Evolutionary conservation across 176 grass and related monocot species (phyloP).

Genomic region (Alopecurus myosuroides): DNA sequence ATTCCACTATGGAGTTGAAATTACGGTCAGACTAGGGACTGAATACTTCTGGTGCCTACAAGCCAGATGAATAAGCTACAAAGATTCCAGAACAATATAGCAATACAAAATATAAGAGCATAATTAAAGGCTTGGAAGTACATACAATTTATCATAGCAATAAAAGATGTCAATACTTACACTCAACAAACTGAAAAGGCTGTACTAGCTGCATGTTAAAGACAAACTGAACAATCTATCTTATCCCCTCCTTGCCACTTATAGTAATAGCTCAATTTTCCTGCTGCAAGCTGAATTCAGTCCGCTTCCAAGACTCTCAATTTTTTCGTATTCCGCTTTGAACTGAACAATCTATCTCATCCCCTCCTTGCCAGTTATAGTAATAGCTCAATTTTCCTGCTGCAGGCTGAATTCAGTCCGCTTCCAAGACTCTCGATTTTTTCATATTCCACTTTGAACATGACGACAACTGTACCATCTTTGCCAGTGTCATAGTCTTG

Average conservation of each 20-base stretch:
- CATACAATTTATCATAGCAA: neutral
- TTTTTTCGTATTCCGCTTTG: too few species aligned
- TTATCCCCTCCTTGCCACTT: constrained; percentile 24
- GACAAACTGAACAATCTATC: neutral
- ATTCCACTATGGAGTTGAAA: neutral
- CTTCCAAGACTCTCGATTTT: constrained; percentile 66
- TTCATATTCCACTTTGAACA: constrained; percentile 82
- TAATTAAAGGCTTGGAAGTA: neutral
- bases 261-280: constrained; percentile 65
- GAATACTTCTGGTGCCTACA: constrained; percentile 25
- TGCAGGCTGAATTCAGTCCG: constrained; percentile 84
- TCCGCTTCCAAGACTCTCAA: constrained; percentile 59
- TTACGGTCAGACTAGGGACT: neutral
- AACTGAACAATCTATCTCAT: neutral
- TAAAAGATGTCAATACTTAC: constrained; percentile 6
- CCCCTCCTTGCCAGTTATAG: constrained; percentile 35
- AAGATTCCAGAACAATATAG: neutral
- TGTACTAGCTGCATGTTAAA: neutral
- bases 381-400: constrained; percentile 68
- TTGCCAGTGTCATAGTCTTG: constrained; percentile 95
- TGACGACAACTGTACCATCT: constrained; percentile 81
- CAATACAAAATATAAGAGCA: neutral
- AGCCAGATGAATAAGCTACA: neutral
- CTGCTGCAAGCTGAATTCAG: constrained; percentile 86
- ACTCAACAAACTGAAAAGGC: constrained; percentile 14